Conservation (phyloP, 2,329 filamentous ascomycete species). For the Bipolaris oryzae region DNA sequence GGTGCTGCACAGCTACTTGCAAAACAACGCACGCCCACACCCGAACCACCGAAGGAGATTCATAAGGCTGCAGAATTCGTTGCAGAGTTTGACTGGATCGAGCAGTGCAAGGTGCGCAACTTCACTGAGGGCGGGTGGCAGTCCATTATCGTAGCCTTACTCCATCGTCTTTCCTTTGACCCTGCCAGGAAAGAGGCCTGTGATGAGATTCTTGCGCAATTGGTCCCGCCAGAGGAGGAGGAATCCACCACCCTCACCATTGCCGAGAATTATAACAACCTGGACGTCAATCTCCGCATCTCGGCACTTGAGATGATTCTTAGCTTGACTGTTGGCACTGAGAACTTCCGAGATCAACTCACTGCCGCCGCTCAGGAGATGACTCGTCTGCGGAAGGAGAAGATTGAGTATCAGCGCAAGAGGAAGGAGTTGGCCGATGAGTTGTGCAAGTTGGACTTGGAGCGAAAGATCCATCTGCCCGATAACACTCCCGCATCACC, state of each 20-base stretch:
- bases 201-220: conserved; percentile 76
- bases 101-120: conserved; percentile 79
- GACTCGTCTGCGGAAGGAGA: conserved; percentile 93
- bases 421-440: conserved; percentile 72
- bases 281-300: conserved; percentile 84
- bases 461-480: conserved; percentile 73
- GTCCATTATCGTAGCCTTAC: conserved; percentile 81
- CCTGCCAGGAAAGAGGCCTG: conserved; percentile 72
- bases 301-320: conserved; percentile 83
- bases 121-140: conserved; percentile 92
- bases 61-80: conserved; percentile 80
- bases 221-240: conserved; percentile 76
- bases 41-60: conserved; percentile 42
- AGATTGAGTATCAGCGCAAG: conserved; percentile 87
- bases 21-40: conserved; percentile 48
- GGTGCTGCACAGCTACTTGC: conserved; percentile 66
- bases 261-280: conserved; percentile 69
- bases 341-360: conserved; percentile 84
- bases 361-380: conserved; percentile 92
- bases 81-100: conserved; percentile 79
- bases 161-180: conserved; percentile 82
- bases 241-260: conserved; percentile 79
- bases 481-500: conserved; percentile 72
- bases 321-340: conserved; percentile 84
- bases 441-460: conserved; percentile 71